Evolutionary conservation across 2,329 filamentous ascomycete species (phyloP), one percentile per base, ranked within the genome.

Genomic region (Hirsutella rhossiliensis): DNA sequence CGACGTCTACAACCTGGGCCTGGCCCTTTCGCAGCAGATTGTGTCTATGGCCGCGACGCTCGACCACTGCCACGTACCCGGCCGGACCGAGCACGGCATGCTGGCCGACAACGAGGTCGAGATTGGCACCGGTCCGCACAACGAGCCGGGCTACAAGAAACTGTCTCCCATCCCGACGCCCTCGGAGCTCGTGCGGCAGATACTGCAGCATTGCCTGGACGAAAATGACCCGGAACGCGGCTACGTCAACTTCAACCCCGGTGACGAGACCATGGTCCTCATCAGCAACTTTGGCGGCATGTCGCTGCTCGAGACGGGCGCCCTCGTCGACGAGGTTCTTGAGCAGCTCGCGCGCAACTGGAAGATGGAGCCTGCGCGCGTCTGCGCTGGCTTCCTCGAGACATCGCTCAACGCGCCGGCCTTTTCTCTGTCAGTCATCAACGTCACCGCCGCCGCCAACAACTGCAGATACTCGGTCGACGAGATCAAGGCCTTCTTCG

Each of bases 341-440:
- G 63, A 65, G 31, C 74, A 77, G 53, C 59, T 78, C 11, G 61
- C 60, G 7, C 48, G 45, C 1, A 56, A 66, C 47, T 78, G 72
- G 69, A 61, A 63, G 6, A 64, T 76, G 5, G 58, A 62, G 40
- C 73, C 74, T 0, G 67, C 68, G 4, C 68, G 82, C 28, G 71
- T 83, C 42, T 69, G 76, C 42, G 64, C 71, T 0, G 82, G 82
- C 2, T 79, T 76, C 27, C 72, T 81, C 45, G 83, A 85, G 71
- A 85, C 82, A 0, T 84, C 79, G 15, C 70, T 87, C 53, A 85
- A 86, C 50, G 82, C 80, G 0, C 73, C 81, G 0, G 82, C 80
- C 0, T 86, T 86, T 55, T 82, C 78, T 13, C 71, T 86, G 6
- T 82, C 80, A 4, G 52, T 86, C 41, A 63, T 84, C 53, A 84